Evolutionary conservation across 441 rosid genomes (phyloP).

Genomic region (Brassica hybrid): DNA sequence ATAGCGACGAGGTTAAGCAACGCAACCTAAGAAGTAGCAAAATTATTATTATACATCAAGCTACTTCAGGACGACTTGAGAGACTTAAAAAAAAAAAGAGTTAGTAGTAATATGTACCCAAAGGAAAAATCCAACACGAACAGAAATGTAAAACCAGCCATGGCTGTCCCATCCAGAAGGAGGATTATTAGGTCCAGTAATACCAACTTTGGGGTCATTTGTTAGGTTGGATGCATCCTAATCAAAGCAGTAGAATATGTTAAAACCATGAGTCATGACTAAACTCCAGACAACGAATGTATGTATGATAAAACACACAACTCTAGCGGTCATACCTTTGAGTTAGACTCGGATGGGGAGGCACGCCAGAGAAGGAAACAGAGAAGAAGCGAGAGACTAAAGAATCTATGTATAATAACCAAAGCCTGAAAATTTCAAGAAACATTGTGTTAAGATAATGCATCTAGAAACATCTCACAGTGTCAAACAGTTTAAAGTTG

Average conservation of each 20-base stretch:
- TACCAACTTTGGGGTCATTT: constrained; percentile 43
- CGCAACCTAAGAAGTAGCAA: constrained; percentile 59
- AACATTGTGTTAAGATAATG: constrained; percentile 45
- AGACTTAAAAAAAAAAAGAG: background rate
- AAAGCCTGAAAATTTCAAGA: constrained; percentile 78
- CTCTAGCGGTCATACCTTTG: constrained; percentile 55
- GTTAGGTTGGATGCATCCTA: constrained; percentile 54
- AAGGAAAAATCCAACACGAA: constrained; percentile 86
- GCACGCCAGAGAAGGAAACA: constrained; percentile 81
- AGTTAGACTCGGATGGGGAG: constrained; percentile 51
- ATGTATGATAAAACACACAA: background rate
- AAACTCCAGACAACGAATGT: background rate
- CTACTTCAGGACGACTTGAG: constrained; percentile 8
- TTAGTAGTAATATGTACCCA: constrained; percentile 59
- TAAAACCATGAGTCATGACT: constrained; percentile 19
- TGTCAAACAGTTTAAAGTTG: background rate
- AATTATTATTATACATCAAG: constrained; percentile 19
- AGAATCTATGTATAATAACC: constrained; percentile 91
- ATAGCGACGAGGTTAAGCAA: constrained; percentile 90
- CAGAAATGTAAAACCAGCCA: constrained; percentile 79
- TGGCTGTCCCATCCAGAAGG: constrained; percentile 54
- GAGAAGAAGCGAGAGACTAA: constrained; percentile 77
- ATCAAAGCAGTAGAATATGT: constrained; percentile 35
- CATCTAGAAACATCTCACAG: background rate
- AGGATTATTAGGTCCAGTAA: constrained; percentile 44